phyloP scores from a whole-genome alignment of 2,329 filamentous ascomycete genomes.

The Didymosphaeria variabile region DNA sequence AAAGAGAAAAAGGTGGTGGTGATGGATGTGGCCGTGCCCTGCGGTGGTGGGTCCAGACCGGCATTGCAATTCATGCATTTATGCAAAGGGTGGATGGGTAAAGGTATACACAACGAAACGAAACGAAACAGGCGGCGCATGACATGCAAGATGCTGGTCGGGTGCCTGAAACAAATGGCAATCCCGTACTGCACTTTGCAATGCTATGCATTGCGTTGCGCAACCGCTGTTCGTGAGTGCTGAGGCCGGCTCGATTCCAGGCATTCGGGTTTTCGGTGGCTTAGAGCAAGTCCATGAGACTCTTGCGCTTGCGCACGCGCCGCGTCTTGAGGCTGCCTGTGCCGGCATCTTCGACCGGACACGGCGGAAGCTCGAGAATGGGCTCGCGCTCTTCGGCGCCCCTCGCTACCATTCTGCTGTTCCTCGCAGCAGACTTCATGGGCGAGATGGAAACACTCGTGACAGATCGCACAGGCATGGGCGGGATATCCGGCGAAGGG shows the following conservation, averaged over 20 bases:
- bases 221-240: conserved; percentile 4
- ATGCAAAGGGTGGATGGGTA: not conserved
- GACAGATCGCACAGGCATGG: conserved; percentile 25
- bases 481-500: conserved; percentile 35
- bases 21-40: not conserved
- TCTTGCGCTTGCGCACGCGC: conserved; percentile 47
- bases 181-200: not conserved
- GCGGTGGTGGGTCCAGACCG: not conserved
- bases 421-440: conserved; percentile 24
- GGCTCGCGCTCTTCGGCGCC: conserved; percentile 49
- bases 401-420: conserved; percentile 37
- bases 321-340: conserved; percentile 35
- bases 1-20: not conserved
- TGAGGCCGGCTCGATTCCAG: not conserved
- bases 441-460: conserved; percentile 21
- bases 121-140: conserved; percentile 19
- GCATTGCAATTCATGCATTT: conserved; percentile 1
- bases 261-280: not conserved
- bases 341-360: conserved; percentile 31
- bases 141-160: conserved; percentile 11
- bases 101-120: not conserved
- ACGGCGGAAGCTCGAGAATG: conserved; percentile 44
- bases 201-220: not conserved
- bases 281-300: conserved; percentile 48
- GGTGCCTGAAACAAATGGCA: conserved; percentile 7